Base-by-base conservation (phyloP, 2,329 filamentous ascomycete genomes). In the Phaeosphaeriaceae sp. region DNA sequence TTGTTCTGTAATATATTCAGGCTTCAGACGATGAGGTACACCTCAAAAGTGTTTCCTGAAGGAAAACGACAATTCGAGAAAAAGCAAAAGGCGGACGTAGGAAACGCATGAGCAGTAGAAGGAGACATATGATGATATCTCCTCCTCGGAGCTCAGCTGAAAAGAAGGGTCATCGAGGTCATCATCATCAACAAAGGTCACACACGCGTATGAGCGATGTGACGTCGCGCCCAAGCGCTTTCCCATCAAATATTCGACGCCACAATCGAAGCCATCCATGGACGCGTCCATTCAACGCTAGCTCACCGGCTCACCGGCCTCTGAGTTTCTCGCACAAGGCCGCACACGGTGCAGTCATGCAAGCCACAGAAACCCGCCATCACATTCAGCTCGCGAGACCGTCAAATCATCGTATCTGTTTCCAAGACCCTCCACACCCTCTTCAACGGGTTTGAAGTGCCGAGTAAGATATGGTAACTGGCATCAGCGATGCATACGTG, bases 271-370 rank as follows among this genome's bases (percentile, higher is more conserved):
- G n/a, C 36, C 53, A 47, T 15, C 48, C 33, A 25, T 41, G 4
- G 41, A 46, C 53, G 48, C 53, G 40, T 41, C 53, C 41, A 47
- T 22, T 40, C 46, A 41, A 41, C 41, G 40, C 21, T 56, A 51
- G 20, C 19, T 11, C 48, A 41, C 48, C 46, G 53, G 53, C 53
- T 50, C 53, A 50, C 47, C 40, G 53, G 46, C 36, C 24, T 22
- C 36, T 13, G 11, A 3, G 20, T 5, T 44, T 5, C 25, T 31
- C 25, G 25, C n/a, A n/a, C n/a, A n/a, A n/a, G n/a, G n/a, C n/a
- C n/a, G 25, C 25, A 27, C 25, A 27, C 25, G 25, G 25, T 27
- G 25, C 9, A 13, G 11, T 36, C 13, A 21, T 44, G 41, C 41
- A 44, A 21, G 41, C 41, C 41, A 44, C 17, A 44, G 20, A 44